Percentiles rank a stretch among this genome's conserved stretches.
Conservation (phyloP, 345 rosid species). For the Microthlaspi erraticum region DNA sequence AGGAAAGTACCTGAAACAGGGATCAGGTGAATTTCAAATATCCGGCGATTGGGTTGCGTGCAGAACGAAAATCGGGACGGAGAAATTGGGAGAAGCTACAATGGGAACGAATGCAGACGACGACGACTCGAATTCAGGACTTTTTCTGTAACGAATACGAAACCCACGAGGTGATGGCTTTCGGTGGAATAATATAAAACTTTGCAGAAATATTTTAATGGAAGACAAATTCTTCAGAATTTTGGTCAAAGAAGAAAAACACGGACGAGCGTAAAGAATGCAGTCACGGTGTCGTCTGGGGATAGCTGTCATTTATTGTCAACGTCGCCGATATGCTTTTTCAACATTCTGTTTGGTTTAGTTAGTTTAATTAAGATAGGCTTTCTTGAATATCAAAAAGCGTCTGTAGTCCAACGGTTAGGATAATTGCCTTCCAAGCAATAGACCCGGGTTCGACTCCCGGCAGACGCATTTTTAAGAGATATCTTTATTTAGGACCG, state of each 20-base stretch:
- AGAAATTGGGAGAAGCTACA: conserved; percentile 12
- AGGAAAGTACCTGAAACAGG: conserved; percentile 34
- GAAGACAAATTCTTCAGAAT: conserved; percentile 22
- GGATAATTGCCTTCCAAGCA: conserved; percentile 91
- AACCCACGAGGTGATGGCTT: background rate
- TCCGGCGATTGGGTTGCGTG: conserved; percentile 11
- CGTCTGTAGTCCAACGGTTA: conserved; percentile 56
- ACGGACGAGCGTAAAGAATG: conserved; percentile 9
- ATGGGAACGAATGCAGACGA: background rate
- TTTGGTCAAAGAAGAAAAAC: conserved; percentile 29
- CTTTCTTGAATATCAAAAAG: background rate
- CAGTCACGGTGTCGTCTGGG: background rate
- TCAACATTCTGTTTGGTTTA: background rate
- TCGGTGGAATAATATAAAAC: background rate
- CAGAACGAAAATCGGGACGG: background rate
- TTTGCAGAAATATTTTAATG: background rate
- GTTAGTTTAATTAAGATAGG: too few species aligned
- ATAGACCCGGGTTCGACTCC: conserved; percentile 91
- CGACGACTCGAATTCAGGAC: background rate
- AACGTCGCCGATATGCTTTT: background rate
- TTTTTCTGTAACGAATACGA: background rate
- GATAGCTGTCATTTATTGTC: background rate
- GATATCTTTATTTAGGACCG: too few species aligned
- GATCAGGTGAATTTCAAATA: background rate
- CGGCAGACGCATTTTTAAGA: conserved; percentile 69